These are phyloP conservation scores for Mitragyna speciosa DNA, from an alignment of 257 asterid species.

Conservation along the genomic window DNA sequence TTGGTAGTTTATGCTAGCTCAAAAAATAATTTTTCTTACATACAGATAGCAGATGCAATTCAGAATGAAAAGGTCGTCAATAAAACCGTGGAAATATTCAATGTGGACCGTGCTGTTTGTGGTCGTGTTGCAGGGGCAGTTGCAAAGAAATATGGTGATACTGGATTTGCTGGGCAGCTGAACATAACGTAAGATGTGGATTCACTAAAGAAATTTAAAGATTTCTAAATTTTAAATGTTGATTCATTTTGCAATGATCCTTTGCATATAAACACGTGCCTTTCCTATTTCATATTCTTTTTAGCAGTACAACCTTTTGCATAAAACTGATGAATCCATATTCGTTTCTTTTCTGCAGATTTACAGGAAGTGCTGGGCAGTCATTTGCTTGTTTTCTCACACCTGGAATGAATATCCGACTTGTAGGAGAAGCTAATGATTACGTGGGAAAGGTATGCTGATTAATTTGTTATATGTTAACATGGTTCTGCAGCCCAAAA, in stretches of 20 bases:
- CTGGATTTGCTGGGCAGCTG: conserved; percentile 95
- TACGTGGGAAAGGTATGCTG: conserved; percentile 85
- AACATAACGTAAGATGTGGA: conserved; percentile 60
- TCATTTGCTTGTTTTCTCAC: conserved; percentile 92
- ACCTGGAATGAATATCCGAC: conserved; percentile 96
- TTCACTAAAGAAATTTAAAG: neutral
- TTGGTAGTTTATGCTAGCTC: neutral
- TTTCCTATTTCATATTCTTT: neutral
- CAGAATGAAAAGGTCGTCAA: conserved; percentile 77
- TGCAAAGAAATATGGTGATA: conserved; percentile 97
- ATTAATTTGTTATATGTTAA: neutral
- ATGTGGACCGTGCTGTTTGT: conserved; percentile 96
- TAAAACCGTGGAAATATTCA: conserved; percentile 72
- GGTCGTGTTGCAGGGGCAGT: conserved; percentile 95
- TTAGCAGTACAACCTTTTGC: neutral
- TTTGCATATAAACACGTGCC: neutral
- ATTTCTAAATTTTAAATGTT: neutral
- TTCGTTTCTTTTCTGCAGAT: conserved; percentile 48
- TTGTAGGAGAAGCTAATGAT: conserved; percentile 94
- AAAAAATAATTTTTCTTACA: neutral
- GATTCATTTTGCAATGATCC: neutral
- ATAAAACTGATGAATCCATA: conserved; percentile 7
- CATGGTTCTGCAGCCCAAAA: neutral
- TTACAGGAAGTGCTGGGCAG: conserved; percentile 96
- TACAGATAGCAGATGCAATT: conserved; percentile 81